These are phyloP conservation scores for Serpula lacrymans DNA, from an alignment of 768 basidiomycete genomes.

Conservation along the genomic window DNA sequence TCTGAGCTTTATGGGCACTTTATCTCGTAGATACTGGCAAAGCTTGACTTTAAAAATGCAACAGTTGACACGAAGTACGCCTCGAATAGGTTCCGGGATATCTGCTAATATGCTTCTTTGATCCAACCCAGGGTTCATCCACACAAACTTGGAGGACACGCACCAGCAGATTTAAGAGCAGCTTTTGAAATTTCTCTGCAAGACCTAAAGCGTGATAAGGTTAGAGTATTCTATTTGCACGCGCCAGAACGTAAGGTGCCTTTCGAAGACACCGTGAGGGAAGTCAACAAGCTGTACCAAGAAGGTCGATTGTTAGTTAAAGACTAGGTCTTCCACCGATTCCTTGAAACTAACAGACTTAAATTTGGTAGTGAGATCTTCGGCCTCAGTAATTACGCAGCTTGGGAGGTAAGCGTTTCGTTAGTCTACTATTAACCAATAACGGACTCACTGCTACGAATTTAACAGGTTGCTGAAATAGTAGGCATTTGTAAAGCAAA, in stretches of 20 bases:
- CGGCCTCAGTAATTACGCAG: constrained; percentile 33
- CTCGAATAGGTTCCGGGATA: no score
- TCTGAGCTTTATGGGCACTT: not conserved
- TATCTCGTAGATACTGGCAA: constrained; percentile 27
- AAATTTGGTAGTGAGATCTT: constrained; percentile 34
- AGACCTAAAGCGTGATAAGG: constrained; percentile 23
- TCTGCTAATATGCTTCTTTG: not conserved
- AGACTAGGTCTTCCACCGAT: not conserved
- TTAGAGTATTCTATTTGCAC: constrained; percentile 33
- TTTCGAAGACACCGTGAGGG: constrained; percentile 31
- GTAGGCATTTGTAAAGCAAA: constrained; percentile 30
- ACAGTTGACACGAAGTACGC: constrained; percentile 42
- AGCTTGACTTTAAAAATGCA: constrained; percentile 36
- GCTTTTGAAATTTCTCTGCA: constrained; percentile 26
- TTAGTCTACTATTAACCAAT: not conserved
- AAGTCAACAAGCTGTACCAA: constrained; percentile 31
- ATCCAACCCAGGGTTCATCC: constrained; percentile 24
- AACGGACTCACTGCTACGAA: not conserved
- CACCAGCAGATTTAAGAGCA: constrained; percentile 22
- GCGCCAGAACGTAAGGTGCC: constrained; percentile 33
- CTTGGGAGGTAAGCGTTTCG: constrained; percentile 30
- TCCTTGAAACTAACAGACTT: no score
- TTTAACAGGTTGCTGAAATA: constrained; percentile 29
- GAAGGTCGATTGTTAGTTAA: constrained; percentile 31
- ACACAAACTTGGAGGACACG: constrained; percentile 26